phyloP scores from a whole-genome alignment of 192 early-diverging fungal species.

The Cladochytrium replicatum region DNA sequence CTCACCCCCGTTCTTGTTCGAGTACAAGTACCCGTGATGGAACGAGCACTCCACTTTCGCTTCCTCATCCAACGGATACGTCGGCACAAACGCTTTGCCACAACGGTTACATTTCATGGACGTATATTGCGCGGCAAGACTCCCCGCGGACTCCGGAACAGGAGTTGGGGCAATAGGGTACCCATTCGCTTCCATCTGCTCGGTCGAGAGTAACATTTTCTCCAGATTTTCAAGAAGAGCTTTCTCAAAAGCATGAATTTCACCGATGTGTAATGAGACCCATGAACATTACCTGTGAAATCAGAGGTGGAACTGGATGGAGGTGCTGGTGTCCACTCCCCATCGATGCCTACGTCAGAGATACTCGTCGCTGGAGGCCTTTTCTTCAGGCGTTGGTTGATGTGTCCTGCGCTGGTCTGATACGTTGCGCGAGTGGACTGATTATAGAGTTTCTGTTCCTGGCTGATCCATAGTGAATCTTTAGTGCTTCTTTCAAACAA shows the following conservation, averaged over 20 bases:
- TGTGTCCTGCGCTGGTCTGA: conserved; percentile 20
- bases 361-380: conserved; percentile 31
- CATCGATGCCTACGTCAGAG: conserved; percentile 54
- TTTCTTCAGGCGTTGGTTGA: conserved; percentile 45
- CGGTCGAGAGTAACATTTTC: not conserved
- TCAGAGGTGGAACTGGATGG: conserved; percentile 1
- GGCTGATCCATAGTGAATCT: conserved; percentile 19
- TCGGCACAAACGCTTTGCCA: conserved; percentile 28
- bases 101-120: conserved; percentile 39
- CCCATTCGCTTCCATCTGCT: conserved; percentile 1
- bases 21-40: conserved; percentile 29
- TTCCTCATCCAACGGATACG: conserved; percentile 18
- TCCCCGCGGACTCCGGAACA: too few relatives aligned
- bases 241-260: conserved; percentile 13
- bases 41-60: conserved; percentile 33
- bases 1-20: conserved; percentile 14
- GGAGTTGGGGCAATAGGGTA: too few relatives aligned
- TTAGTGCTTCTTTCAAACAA: conserved; percentile 23
- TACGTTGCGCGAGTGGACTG: conserved; percentile 9
- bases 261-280: conserved; percentile 6
- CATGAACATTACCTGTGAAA: conserved; percentile 2
- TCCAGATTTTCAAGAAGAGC: not conserved
- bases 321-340: conserved; percentile 28
- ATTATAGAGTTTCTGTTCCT: conserved; percentile 13
- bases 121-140: too few relatives aligned